Base-by-base conservation (phyloP, 306 rosid genomes). In the Argentina anserina region DNA sequence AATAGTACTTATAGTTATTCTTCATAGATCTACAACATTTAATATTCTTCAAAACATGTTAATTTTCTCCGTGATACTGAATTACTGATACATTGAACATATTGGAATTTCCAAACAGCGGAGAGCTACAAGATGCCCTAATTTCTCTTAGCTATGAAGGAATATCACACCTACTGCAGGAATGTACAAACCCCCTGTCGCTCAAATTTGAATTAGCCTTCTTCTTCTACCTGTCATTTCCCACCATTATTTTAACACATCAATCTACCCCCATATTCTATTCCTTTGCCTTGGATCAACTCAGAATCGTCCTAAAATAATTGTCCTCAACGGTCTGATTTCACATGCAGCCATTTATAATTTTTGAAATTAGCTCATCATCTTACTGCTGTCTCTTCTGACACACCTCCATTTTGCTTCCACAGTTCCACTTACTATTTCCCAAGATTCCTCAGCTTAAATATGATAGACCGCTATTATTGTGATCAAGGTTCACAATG, bases 291-390 rank as follows among this genome's bases (percentile, higher is more conserved):
- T 74, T 78, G 85, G 79, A 78, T 80, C 70, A 49, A 56, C 64
- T 49, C 49, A 64, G 36, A 20, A 33, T 52, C 50, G 18, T 7
- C 20, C 40, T 70, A 76, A 74, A 75, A 80, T 34, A 53, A 82
- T 74, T 75, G 56, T 71, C 78, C 80, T 81, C 86, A 90, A 87
- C 93, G 88, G 96, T 86, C 82, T 84, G 80, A 66, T 78, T 71
- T 84, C 96, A 90, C 93, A 82, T 86, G 84, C 77, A 79, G 64
- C 88, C 86, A 78, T 79, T 81, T 53, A 36, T 26, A 10, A 21
- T 66, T 56, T 76, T 64, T 45, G 55, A 43, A 73, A 79, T 74
- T 12, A 66, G n/a, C 76, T 72, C 56, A 4, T 34, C 5, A 2
- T 7, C 47, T 31, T 43, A 0, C 10, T 28, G 9, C 9, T 46